These are phyloP conservation scores for Danielia oregonensis DNA, from an alignment of 805 yeast species.

Conservation along the genomic window DNA sequence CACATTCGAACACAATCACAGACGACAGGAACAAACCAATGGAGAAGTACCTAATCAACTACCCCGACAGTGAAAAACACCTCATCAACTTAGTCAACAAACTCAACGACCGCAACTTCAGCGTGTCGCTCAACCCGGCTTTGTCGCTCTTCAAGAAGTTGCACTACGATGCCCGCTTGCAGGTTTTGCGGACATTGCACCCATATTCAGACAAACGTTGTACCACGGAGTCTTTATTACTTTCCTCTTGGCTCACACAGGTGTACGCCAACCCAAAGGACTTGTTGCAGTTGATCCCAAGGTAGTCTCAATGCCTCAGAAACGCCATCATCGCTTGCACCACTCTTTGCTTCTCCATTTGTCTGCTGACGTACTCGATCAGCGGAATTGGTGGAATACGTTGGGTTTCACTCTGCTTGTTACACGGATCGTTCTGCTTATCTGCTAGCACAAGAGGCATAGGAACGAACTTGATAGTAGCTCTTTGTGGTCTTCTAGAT, in stretches of 20 bases:
- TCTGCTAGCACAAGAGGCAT: no score
- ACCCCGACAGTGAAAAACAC: slow-evolving; percentile 23
- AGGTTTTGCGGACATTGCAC: slow-evolving; percentile 30
- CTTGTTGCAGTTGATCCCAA: slow-evolving; percentile 14
- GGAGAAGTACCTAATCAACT: slow-evolving; percentile 22
- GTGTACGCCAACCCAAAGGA: slow-evolving; percentile 39
- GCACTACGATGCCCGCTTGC: slow-evolving; percentile 35
- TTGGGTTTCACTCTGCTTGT: not conserved
- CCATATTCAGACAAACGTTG: slow-evolving; percentile 27
- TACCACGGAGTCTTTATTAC: slow-evolving; percentile 19
- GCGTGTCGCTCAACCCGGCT: slow-evolving; percentile 26
- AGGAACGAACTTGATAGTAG: no score
- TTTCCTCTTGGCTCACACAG: slow-evolving; percentile 35
- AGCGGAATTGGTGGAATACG: no score
- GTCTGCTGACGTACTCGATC: no score
- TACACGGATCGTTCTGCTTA: no score
- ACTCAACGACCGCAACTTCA: slow-evolving; percentile 20
- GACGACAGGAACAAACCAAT: slow-evolving; percentile 19
- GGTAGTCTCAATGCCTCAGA: not conserved
- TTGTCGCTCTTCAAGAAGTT: slow-evolving; percentile 30
- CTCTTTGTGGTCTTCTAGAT: no score
- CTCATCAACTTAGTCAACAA: slow-evolving; percentile 22
- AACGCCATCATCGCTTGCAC: no score
- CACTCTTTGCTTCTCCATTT: no score
- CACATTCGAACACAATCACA: slow-evolving; percentile 24